Conservation (phyloP, 306 rosid genomes). For the Spatholobus suberectus region DNA sequence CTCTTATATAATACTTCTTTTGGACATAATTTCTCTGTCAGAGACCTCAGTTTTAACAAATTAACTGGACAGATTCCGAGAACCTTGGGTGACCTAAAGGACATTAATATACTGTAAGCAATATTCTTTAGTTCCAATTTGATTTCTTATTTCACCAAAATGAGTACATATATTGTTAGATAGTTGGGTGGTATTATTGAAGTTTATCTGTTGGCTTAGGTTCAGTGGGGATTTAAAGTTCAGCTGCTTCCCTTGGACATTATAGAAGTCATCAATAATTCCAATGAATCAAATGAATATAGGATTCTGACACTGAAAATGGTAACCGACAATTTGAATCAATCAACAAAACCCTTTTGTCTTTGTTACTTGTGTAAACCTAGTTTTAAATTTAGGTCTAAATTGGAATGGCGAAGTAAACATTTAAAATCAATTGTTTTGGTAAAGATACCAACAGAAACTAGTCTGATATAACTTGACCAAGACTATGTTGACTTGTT, state of each 20-base stretch:
- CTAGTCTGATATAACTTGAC: neutral
- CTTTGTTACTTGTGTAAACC: neutral
- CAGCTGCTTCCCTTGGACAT: neutral
- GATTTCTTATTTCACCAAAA: neutral
- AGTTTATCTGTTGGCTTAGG: neutral
- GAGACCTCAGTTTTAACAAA: constrained; percentile 53
- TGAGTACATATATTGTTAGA: neutral
- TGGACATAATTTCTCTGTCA: constrained; percentile 27
- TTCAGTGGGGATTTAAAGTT: neutral
- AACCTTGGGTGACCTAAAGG: constrained; percentile 16
- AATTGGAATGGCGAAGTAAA: neutral
- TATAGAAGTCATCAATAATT: neutral
- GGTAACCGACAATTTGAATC: neutral
- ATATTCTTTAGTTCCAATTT: neutral
- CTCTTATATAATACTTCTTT: neutral
- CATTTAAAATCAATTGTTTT: neutral
- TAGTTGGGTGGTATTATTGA: neutral
- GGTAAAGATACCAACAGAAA: neutral
- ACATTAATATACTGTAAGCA: constrained; percentile 45
- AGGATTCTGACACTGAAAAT: neutral
- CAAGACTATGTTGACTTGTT: neutral
- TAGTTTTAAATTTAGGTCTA: neutral
- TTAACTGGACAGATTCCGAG: constrained; percentile 46
- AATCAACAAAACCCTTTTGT: neutral
- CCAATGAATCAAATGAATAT: neutral